Evolutionary conservation across 2,329 filamentous ascomycete genomes (phyloP), one percentile per base, ranked within the genome.

Genomic region (Ilyonectria sp.): DNA sequence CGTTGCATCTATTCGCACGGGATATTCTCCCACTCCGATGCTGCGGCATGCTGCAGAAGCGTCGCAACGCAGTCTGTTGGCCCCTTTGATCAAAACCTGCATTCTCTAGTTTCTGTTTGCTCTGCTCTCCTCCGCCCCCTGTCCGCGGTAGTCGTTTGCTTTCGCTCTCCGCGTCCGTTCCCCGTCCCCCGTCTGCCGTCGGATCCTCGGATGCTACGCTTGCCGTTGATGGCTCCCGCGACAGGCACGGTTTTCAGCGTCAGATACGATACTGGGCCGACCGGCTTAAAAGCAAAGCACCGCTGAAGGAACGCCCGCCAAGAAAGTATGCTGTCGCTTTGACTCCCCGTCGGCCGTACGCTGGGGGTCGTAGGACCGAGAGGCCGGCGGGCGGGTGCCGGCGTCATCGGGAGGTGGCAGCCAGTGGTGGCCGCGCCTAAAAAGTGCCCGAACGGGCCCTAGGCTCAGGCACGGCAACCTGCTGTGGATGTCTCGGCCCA

Each of bases 401-500:
- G 31, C 31, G 31, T 33, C 31, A 33, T 33, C 31, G 11, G 31
- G 31, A 9, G 11, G 31, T 33, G 31, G 31, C 31, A 33, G 31
- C 8, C 31, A 33, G 8, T 33, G 31, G 31, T 52, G 46, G 57
- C 57, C 57, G 46, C 57, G 49, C 23, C 49, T 53, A 44, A 61
- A 61, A 61, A 52, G 59, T 26, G 50, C 59, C 63, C 43, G 35
- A 60, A 58, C 47, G 50, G 35, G 35, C 50, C 43, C 43, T 50
- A 40, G 49, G 35, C 35, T 56, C 53, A 67, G 65, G 50, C 63
- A 62, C 63, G n/a, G 33, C 35, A 44, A 40, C 57, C 50, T 46
- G 57, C 63, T 61, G 50, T 61, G 63, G 63, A 65, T 61, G 63
- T 65, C 63, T 65, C 63, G 63, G 63, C 57, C 29, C 56, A 56